Evolutionary conservation across 805 yeast genomes (phyloP), one percentile per base, ranked within the genome.

Genomic region (Sugiyamaella smithiae): DNA sequence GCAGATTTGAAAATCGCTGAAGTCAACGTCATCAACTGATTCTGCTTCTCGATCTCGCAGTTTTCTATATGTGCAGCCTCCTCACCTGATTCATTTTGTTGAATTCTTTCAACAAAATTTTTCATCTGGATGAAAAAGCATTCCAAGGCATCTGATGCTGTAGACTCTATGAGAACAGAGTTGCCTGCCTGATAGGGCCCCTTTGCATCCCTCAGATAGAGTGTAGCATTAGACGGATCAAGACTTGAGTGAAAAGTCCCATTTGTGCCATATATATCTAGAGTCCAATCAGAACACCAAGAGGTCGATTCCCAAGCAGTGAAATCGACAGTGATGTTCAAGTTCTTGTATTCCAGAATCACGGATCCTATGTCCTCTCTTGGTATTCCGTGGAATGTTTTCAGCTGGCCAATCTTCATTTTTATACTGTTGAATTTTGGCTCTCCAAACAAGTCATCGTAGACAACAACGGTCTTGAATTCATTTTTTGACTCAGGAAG

Each of bases 241-340:
- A 45, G 17, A 17, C 25, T 17, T 8, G 49, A 36, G 17, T 45
- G 45, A 23, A 45, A 26, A 16, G 49, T 45, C 16, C 49, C 49
- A 22, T 45, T 45, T 8, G 49, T 45, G 12, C 49, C 49, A 40
- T 45, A 45, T 9, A 45, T 38, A 12, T 45, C 49, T 16, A 24
- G 17, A 5, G 45, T 37, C 49, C 49, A 45, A 28, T 45, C 49
- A 38, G 43, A 45, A 22, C 49, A 45, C 49, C 49, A 45, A 17
- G 16, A 14, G 17, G 41, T 29, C 9, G 49, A 45, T 40, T 45
- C 49, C 49, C 49, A 45, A 14, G 36, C 49, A 5, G 49, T 45
- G 25, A 45, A 45, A 24, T 45, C 49, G 26, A 45, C 43, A 7
- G 14, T 19, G 5, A 45, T 35, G 17, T 45, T 45, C 32, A 38